Evolutionary conservation across 768 basidiomycete genomes (phyloP).

Genomic region (Leccinellum rugosiceps): DNA sequence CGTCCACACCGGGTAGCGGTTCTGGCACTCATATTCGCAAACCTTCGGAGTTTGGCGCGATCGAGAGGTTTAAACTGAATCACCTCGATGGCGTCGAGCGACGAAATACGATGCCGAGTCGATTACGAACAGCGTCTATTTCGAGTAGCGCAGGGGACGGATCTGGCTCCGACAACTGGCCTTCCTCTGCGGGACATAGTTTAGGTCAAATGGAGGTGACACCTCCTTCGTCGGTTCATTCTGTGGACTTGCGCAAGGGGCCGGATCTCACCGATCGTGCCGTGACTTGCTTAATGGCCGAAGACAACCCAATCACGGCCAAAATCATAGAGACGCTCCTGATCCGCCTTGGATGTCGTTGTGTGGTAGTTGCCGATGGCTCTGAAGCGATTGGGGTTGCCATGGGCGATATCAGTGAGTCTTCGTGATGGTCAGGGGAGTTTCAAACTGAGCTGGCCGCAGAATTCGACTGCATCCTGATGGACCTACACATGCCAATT

Average conservation of each 20-base stretch:
- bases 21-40: conserved; percentile 66
- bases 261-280: conserved; percentile 80
- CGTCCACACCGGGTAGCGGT: conserved; percentile 66
- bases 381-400: conserved; percentile 96
- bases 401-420: conserved; percentile 95
- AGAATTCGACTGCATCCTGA: conserved; percentile 96
- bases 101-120: conserved; percentile 83
- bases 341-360: conserved; percentile 90
- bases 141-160: conserved; percentile 80
- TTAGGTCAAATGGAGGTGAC: conserved; percentile 56
- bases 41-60: conserved; percentile 84
- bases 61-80: conserved; percentile 85
- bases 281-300: conserved; percentile 92
- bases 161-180: conserved; percentile 73
- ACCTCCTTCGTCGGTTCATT: conserved; percentile 82
- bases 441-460: conserved; percentile 4
- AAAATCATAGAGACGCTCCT: conserved; percentile 97
- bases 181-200: conserved; percentile 52
- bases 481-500: conserved; percentile 95
- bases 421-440: not conserved
- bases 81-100: conserved; percentile 76
- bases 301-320: conserved; percentile 97
- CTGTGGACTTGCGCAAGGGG: conserved; percentile 73
- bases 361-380: conserved; percentile 93
- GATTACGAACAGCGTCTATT: conserved; percentile 80